Conservation (phyloP, 352 stramenopile genomes). For the Globisporangium irregulare region DNA sequence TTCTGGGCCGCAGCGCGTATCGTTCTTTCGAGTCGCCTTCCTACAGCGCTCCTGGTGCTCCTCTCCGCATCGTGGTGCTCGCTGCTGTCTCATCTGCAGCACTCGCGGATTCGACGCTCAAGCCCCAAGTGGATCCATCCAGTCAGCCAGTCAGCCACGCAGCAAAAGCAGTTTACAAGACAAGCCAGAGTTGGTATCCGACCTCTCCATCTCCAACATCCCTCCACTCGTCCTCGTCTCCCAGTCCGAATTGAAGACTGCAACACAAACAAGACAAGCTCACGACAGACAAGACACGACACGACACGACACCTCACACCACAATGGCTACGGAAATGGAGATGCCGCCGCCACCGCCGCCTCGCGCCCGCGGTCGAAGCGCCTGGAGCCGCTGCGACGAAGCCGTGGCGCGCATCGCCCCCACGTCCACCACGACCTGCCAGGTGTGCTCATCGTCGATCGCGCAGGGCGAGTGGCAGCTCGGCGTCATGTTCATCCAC, state of each 20-base stretch:
- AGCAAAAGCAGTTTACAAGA: background rate
- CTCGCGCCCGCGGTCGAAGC: constrained; percentile 43
- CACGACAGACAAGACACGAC: constrained; percentile 3
- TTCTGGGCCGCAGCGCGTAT: background rate
- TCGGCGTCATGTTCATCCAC: constrained; percentile 85
- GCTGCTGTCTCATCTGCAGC: constrained; percentile 19
- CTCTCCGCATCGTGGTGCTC: background rate
- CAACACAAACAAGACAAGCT: background rate
- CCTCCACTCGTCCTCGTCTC: constrained; percentile 1
- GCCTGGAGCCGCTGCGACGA: constrained; percentile 81
- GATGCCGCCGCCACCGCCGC: constrained; percentile 36
- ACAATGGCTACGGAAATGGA: constrained; percentile 43
- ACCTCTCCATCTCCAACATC: constrained; percentile 1
- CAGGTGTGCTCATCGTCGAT: constrained; percentile 69
- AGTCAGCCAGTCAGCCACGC: background rate
- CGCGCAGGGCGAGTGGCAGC: constrained; percentile 58
- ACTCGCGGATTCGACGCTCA: constrained; percentile 10
- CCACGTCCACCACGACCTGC: constrained; percentile 73
- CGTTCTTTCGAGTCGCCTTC: background rate
- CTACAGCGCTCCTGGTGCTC: background rate
- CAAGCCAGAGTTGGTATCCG: background rate
- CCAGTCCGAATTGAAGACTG: background rate
- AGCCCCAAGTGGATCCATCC: background rate
- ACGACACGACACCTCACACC: background rate
- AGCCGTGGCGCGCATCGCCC: constrained; percentile 67